A percentile compares a stretch with the other conserved stretches of the same genome.
Evolutionary conservation across 345 rosid genomes (phyloP).

Genomic region (Eucalyptus camaldulensis): DNA sequence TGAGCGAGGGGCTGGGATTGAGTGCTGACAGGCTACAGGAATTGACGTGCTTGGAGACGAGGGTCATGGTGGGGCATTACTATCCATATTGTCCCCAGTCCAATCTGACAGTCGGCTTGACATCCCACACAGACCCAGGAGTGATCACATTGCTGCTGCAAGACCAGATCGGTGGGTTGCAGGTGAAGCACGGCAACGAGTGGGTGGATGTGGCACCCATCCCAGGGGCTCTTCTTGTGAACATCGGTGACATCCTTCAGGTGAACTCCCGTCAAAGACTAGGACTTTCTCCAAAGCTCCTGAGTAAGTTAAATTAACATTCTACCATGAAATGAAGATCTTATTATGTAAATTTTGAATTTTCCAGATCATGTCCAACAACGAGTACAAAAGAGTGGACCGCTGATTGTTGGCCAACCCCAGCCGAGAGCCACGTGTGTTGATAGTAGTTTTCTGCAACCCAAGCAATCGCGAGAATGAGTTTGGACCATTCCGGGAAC

Average conservation of each 20-base stretch:
- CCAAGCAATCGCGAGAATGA: too few species aligned
- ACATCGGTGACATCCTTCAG: constrained; percentile 39
- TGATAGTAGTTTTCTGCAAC: too few species aligned
- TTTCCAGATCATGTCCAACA: constrained; percentile 32
- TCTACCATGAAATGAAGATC: not conserved
- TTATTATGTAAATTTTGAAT: not conserved
- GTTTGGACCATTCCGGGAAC: too few species aligned
- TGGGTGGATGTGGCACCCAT: constrained; percentile 40
- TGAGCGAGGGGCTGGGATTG: constrained; percentile 39
- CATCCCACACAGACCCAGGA: constrained; percentile 34
- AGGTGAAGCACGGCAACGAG: constrained; percentile 22
- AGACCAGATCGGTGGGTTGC: constrained; percentile 32
- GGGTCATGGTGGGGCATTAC: constrained; percentile 30
- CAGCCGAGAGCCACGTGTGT: too few species aligned
- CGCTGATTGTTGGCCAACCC: too few species aligned
- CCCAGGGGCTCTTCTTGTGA: constrained; percentile 32
- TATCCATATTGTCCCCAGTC: constrained; percentile 53
- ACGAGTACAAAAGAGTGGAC: not conserved
- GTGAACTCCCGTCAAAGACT: not conserved
- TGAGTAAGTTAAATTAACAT: not conserved
- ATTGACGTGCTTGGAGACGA: constrained; percentile 14
- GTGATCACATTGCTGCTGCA: constrained; percentile 30
- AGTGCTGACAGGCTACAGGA: constrained; percentile 10
- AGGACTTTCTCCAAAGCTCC: not conserved
- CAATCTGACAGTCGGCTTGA: constrained; percentile 27